These are phyloP conservation scores for Diaporthe sp. DNA, from an alignment of 2,329 filamentous ascomycete species.

Conservation along the genomic window DNA sequence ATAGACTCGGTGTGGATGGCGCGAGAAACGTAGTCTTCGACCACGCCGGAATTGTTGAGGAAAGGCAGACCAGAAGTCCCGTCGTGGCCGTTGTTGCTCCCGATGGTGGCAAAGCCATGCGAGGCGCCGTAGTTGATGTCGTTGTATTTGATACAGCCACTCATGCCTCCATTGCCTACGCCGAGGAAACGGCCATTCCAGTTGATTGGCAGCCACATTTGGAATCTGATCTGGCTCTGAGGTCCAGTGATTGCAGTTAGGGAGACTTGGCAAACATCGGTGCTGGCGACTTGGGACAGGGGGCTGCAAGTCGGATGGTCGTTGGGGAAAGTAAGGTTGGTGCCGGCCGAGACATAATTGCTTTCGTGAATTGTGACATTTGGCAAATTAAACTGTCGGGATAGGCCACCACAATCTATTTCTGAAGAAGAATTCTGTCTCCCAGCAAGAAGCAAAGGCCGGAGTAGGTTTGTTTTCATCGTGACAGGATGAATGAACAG, in stretches of 20 bases:
- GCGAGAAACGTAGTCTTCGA: slow-evolving; percentile 54
- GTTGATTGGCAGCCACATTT: slow-evolving; percentile 59
- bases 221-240: slow-evolving; percentile 58
- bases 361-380: slow-evolving; percentile 54
- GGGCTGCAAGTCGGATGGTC: slow-evolving; percentile 52
- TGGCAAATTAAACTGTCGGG: slow-evolving; percentile 40
- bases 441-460: background rate
- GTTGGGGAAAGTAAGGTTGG: slow-evolving; percentile 54
- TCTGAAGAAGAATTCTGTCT: slow-evolving; percentile 11
- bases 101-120: slow-evolving; percentile 59
- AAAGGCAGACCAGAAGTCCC: slow-evolving; percentile 53
- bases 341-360: slow-evolving; percentile 53
- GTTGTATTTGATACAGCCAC: slow-evolving; percentile 61
- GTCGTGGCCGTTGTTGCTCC: slow-evolving; percentile 65
- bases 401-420: background rate
- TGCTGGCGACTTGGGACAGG: slow-evolving; percentile 42
- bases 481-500: background rate
- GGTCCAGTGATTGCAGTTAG: slow-evolving; percentile 48
- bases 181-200: slow-evolving; percentile 62
- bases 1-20: slow-evolving; percentile 62
- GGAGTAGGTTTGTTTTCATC: background rate
- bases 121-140: slow-evolving; percentile 57
- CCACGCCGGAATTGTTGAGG: slow-evolving; percentile 52
- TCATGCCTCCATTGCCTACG: slow-evolving; percentile 63
- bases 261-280: slow-evolving; percentile 48